phyloP scores from a whole-genome alignment of 169 alveolate species.

The Eimeria falciformis region DNA sequence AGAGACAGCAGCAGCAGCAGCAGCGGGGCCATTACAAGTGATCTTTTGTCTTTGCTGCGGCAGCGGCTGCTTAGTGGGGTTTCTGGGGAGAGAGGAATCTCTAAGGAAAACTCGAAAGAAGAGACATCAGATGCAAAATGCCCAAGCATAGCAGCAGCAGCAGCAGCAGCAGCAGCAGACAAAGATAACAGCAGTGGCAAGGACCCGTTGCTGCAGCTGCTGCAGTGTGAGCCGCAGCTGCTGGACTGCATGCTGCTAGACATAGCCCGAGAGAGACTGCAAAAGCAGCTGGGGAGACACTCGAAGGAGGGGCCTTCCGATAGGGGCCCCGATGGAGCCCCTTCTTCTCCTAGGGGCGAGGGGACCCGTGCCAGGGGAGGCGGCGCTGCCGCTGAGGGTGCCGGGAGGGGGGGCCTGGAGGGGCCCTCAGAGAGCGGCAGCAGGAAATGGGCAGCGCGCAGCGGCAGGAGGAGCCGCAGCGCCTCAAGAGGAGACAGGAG shows the following conservation, averaged over 20 bases:
- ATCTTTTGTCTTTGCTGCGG: constrained; percentile 31
- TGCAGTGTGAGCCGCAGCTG: constrained; percentile 62
- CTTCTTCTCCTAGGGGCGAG: background rate
- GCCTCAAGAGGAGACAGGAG: background rate
- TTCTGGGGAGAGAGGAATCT: background rate
- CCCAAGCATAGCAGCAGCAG: background rate
- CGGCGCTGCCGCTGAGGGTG: background rate
- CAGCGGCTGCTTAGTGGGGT: constrained; percentile 27
- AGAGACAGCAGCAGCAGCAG: constrained; percentile 32
- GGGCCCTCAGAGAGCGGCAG: constrained; percentile 22
- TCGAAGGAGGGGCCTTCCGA: constrained; percentile 11
- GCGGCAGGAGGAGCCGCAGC: constrained; percentile 50
- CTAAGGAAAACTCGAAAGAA: background rate
- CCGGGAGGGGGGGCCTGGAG: background rate
- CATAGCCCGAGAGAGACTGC: constrained; percentile 59
- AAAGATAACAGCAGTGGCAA: background rate
- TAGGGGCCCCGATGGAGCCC: constrained; percentile 13
- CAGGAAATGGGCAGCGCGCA: background rate
- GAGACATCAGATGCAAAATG: background rate
- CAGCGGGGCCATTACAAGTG: background rate
- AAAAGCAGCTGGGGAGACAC: constrained; percentile 18
- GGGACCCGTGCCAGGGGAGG: constrained; percentile 6
- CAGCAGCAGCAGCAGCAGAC: background rate
- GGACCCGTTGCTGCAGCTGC: constrained; percentile 66
- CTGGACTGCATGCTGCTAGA: constrained; percentile 67